Percentiles rank a stretch among this genome's conserved stretches.
Conservation (phyloP, 441 rosid genomes). For the Gossypium trilobum region DNA sequence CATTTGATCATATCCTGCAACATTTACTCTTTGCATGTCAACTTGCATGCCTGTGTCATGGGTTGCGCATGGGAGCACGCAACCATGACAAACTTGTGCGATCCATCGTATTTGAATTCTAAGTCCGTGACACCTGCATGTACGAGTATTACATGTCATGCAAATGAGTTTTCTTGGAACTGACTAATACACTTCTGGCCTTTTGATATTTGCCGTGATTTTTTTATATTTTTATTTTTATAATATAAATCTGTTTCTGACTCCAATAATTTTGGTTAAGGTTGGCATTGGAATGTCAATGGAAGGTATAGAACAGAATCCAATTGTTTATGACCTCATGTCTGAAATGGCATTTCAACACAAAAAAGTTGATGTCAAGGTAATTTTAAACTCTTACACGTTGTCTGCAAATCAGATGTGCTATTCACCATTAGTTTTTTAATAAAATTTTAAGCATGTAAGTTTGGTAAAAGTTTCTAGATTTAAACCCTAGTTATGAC, state of each 20-base stretch:
- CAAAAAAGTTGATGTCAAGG: conserved; percentile 47
- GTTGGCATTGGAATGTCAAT: conserved; percentile 71
- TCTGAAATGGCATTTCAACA: conserved; percentile 65
- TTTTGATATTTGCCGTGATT: not conserved
- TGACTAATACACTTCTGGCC: not conserved
- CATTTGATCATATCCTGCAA: not conserved
- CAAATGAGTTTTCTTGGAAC: conserved; percentile 3
- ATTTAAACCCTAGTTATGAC: not conserved
- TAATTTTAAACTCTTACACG: conserved; percentile 14
- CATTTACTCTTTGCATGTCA: not conserved
- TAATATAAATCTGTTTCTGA: conserved; percentile 4
- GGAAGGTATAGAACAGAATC: conserved; percentile 78
- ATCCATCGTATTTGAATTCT: too few species aligned
- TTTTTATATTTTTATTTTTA: not conserved
- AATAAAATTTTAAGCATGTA: not conserved
- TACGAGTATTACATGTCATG: not conserved
- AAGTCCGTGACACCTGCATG: not conserved
- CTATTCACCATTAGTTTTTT: not conserved
- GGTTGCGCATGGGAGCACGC: too few species aligned
- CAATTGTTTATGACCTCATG: conserved; percentile 66
- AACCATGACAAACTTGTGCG: too few species aligned
- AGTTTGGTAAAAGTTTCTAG: not conserved
- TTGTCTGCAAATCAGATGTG: not conserved
- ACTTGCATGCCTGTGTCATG: not conserved
- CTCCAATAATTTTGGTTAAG: conserved; percentile 24